Evolutionary conservation across 1,284 basidiomycete genomes (phyloP).

Genomic region (Malassezia vespertilionis): DNA sequence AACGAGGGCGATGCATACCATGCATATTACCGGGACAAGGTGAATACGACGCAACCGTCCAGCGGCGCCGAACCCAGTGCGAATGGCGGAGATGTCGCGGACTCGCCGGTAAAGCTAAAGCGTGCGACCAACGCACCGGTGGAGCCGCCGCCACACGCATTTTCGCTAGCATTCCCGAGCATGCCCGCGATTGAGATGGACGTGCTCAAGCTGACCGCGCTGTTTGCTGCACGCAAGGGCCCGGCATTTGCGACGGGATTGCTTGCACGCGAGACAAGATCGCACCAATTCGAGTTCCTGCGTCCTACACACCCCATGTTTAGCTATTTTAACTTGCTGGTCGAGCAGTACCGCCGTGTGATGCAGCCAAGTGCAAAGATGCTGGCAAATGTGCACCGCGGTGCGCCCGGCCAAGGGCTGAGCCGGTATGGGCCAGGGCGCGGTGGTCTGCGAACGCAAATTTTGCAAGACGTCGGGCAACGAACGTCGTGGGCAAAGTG

Average conservation of each 20-base stretch:
- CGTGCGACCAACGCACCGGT: constrained; percentile 45
- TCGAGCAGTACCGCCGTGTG: constrained; percentile 88
- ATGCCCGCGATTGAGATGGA: constrained; percentile 75
- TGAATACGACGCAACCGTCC: no score
- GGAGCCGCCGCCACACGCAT: constrained; percentile 73
- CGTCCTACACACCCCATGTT: constrained; percentile 90
- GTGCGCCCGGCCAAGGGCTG: constrained; percentile 22
- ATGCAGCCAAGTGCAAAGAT: constrained; percentile 69
- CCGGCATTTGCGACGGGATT: constrained; percentile 73
- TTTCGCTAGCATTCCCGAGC: constrained; percentile 76
- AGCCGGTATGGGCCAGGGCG: constrained; percentile 18
- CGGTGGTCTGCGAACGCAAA: constrained; percentile 55
- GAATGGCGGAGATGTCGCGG: constrained; percentile 8
- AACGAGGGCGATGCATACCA: constrained; percentile 39
- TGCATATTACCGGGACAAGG: constrained; percentile 37
- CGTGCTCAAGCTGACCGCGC: constrained; percentile 62
- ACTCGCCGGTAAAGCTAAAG: constrained; percentile 5
- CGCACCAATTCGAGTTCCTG: constrained; percentile 97
- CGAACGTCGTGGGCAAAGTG: constrained; percentile 80
- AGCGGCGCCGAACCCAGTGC: constrained; percentile 3
- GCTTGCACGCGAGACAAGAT: constrained; percentile 76
- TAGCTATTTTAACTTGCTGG: constrained; percentile 88
- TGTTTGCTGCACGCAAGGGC: constrained; percentile 87
- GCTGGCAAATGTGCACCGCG: constrained; percentile 56
- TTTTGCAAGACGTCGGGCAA: constrained; percentile 62